Conservation (phyloP, 2,329 filamentous ascomycete genomes). For the Penicillium sclerotigenum region DNA sequence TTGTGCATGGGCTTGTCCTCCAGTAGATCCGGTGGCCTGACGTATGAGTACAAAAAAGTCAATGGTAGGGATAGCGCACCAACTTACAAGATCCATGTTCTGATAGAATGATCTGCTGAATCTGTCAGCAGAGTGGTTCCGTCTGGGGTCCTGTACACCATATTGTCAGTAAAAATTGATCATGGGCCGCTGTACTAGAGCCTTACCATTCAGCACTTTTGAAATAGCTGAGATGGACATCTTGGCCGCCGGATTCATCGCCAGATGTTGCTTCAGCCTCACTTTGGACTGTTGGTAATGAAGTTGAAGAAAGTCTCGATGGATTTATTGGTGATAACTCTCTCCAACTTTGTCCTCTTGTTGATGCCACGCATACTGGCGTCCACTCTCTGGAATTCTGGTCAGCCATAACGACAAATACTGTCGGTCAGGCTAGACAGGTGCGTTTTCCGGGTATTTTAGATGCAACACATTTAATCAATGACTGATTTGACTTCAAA, state of each 20-base stretch:
- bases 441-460: background rate
- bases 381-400: conserved; percentile 1
- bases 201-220: conserved; percentile 47
- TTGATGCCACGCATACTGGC: conserved; percentile 32
- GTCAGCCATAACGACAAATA: conserved; percentile 11
- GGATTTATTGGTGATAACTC: background rate
- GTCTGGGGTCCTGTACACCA: conserved; percentile 48
- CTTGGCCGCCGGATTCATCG: background rate
- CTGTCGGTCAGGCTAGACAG: no score
- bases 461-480: background rate
- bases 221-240: conserved; percentile 36
- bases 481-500: background rate
- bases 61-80: background rate
- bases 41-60: conserved; percentile 8
- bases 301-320: background rate
- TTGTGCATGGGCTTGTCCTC: conserved; percentile 37
- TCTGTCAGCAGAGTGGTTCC: conserved; percentile 57
- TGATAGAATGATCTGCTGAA: conserved; percentile 50
- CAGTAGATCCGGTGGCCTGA: conserved; percentile 49
- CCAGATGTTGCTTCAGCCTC: background rate
- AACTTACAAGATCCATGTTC: conserved; percentile 53
- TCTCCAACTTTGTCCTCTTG: conserved; percentile 6
- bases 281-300: background rate
- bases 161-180: conserved; percentile 1
- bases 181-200: background rate